These are phyloP conservation scores for Sarcocystis neurona DNA, from an alignment of 169 alveolate genomes.

Conservation along the genomic window DNA sequence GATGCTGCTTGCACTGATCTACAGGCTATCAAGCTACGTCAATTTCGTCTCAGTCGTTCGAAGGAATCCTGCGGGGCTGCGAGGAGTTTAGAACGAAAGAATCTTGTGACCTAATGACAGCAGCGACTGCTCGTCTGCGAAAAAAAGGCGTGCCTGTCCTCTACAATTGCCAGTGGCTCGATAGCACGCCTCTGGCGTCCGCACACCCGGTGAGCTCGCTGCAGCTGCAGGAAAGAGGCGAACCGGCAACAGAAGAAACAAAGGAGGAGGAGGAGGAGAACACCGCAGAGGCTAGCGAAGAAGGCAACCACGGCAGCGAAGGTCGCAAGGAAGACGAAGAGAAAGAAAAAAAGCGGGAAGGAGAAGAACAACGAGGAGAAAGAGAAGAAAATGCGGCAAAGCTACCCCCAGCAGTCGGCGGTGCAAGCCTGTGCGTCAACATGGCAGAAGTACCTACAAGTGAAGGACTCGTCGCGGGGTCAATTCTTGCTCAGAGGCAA, in stretches of 20 bases:
- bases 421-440: slow-evolving; percentile 47
- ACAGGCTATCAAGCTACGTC: slow-evolving; percentile 53
- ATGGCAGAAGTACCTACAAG: slow-evolving; percentile 35
- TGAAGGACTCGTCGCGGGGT: slow-evolving; percentile 45
- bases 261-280: background rate
- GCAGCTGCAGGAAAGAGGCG: too few relatives aligned
- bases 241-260: background rate
- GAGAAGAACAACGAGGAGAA: too few relatives aligned
- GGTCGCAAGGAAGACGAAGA: too few relatives aligned
- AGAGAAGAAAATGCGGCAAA: too few relatives aligned
- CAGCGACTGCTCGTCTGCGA: background rate
- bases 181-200: background rate
- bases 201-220: background rate
- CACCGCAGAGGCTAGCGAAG: background rate
- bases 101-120: slow-evolving; percentile 43
- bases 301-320: too few relatives aligned
- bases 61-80: slow-evolving; percentile 57
- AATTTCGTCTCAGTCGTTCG: slow-evolving; percentile 11
- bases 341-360: too few relatives aligned
- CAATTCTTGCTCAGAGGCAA: slow-evolving; percentile 48
- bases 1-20: background rate
- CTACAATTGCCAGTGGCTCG: slow-evolving; percentile 29
- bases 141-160: background rate
- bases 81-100: slow-evolving; percentile 47
- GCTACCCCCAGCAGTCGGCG: slow-evolving; percentile 11